Percentiles rank a stretch among this genome's conserved stretches.
Conservation (phyloP, 2,329 filamentous ascomycete species). For the Colletotrichum acutatum region DNA sequence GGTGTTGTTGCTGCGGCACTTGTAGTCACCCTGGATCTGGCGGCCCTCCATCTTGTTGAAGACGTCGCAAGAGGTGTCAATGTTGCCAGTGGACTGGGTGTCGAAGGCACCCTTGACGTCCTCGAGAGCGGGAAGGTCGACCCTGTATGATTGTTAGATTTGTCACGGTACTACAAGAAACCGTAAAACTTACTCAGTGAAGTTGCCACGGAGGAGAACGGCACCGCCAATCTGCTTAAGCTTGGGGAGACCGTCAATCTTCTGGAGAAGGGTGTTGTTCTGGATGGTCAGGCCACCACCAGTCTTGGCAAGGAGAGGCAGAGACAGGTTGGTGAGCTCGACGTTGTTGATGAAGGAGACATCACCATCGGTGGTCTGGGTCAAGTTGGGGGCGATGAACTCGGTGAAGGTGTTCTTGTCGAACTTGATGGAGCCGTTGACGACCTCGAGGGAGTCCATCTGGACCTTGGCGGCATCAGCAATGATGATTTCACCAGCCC, state of each 20-base stretch:
- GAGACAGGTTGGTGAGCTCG: slow-evolving; percentile 77
- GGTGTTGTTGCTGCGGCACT: slow-evolving; percentile 62
- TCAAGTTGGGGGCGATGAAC: slow-evolving; percentile 77
- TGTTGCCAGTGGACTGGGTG: slow-evolving; percentile 73
- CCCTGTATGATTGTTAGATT: slow-evolving; percentile 57
- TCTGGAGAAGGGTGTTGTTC: slow-evolving; percentile 83
- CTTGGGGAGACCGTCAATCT: slow-evolving; percentile 74
- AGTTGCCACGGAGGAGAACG: slow-evolving; percentile 86
- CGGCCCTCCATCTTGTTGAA: slow-evolving; percentile 59
- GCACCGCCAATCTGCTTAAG: slow-evolving; percentile 81
- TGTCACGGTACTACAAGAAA: neutral
- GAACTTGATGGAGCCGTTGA: slow-evolving; percentile 86
- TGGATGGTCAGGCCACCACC: slow-evolving; percentile 85
- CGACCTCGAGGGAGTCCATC: slow-evolving; percentile 76
- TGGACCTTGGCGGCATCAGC: slow-evolving; percentile 80
- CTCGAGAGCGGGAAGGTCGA: slow-evolving; percentile 73
- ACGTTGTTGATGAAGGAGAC: slow-evolving; percentile 73
- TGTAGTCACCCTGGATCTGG: slow-evolving; percentile 59
- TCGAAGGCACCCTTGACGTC: slow-evolving; percentile 80
- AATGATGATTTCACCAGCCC: slow-evolving; percentile 63
- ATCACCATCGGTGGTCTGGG: slow-evolving; percentile 67
- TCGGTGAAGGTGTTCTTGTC: slow-evolving; percentile 78
- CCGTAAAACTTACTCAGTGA: slow-evolving; percentile 61
- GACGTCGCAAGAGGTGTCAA: slow-evolving; percentile 63
- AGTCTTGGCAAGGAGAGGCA: slow-evolving; percentile 75